A percentile compares a stretch with the other conserved stretches of the same genome.
Evolutionary conservation across 768 basidiomycete genomes (phyloP).

Genomic region (Boletus tylopilopsis): DNA sequence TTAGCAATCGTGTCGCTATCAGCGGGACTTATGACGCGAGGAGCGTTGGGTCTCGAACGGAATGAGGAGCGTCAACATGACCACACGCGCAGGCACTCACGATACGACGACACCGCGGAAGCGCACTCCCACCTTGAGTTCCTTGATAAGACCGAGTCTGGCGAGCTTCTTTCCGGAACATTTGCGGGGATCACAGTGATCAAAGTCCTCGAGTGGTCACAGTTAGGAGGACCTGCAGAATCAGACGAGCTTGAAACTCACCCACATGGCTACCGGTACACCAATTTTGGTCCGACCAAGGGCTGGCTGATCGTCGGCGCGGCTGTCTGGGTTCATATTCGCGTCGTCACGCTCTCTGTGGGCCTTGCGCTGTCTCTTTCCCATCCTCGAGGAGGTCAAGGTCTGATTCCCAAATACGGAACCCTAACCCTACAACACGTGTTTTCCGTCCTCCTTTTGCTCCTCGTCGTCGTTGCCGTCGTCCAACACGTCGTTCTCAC

Average conservation of each 20-base stretch:
- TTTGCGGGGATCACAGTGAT: slow-evolving; percentile 90
- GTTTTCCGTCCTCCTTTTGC: slow-evolving; percentile 20
- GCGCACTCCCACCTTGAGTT: slow-evolving; percentile 77
- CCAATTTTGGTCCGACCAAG: slow-evolving; percentile 15
- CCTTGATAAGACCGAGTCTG: slow-evolving; percentile 77
- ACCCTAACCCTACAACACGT: slow-evolving; percentile 32
- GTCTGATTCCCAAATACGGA: background rate
- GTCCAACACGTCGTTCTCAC: slow-evolving; percentile 22
- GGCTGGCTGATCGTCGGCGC: background rate
- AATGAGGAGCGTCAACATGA: background rate
- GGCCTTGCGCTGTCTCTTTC: background rate
- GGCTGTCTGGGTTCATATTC: background rate
- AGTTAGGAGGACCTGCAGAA: background rate
- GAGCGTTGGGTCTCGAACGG: slow-evolving; percentile 72
- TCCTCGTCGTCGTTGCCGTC: slow-evolving; percentile 17
- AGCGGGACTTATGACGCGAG: slow-evolving; percentile 69
- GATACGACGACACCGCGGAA: slow-evolving; percentile 94
- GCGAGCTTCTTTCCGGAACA: slow-evolving; percentile 90
- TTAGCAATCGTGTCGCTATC: slow-evolving; percentile 77
- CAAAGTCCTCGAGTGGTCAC: slow-evolving; percentile 79
- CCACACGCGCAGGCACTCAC: slow-evolving; percentile 46
- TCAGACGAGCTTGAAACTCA: slow-evolving; percentile 36
- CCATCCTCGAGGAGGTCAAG: background rate
- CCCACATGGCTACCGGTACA: slow-evolving; percentile 97
- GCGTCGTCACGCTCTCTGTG: background rate